Evolutionary conservation across 2,329 filamentous ascomycete species (phyloP).

Genomic region (Karstenula rhodostoma): DNA sequence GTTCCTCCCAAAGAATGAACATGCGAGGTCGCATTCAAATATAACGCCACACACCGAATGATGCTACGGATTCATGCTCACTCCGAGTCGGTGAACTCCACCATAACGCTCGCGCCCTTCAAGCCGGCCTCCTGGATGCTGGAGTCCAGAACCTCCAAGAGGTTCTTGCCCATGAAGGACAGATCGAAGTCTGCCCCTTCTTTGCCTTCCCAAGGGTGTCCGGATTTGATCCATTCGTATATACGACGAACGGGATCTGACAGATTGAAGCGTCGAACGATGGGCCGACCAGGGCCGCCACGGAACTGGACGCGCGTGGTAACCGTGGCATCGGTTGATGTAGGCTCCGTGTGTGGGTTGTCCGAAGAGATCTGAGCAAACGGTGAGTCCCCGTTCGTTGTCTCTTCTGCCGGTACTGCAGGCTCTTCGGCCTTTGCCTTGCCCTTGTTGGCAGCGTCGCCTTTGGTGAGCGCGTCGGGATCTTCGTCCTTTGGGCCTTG

Average conservation of each 20-base stretch:
- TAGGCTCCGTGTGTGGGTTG: constrained; percentile 79
- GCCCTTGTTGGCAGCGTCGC: constrained; percentile 62
- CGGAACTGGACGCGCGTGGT: constrained; percentile 90
- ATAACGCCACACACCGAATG: constrained; percentile 10
- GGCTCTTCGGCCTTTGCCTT: constrained; percentile 48
- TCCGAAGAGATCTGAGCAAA: constrained; percentile 78
- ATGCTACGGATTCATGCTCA: constrained; percentile 1
- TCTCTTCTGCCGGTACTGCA: constrained; percentile 34
- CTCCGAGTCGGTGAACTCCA: constrained; percentile 70
- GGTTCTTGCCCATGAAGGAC: constrained; percentile 84
- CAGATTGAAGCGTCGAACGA: constrained; percentile 85
- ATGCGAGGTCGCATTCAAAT: neutral
- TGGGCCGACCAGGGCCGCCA: constrained; percentile 75
- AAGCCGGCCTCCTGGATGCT: constrained; percentile 83
- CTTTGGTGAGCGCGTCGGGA: constrained; percentile 86
- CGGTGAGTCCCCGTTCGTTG: constrained; percentile 47
- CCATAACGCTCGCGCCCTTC: constrained; percentile 94
- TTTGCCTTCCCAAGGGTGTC: constrained; percentile 81
- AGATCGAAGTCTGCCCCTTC: constrained; percentile 83
- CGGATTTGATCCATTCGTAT: constrained; percentile 95
- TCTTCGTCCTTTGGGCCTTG: constrained; percentile 70
- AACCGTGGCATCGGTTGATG: constrained; percentile 68
- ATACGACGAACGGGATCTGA: constrained; percentile 80
- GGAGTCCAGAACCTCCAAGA: constrained; percentile 76
- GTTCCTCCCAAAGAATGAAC: constrained; percentile 1